Percentiles rank a stretch among this genome's conserved stretches.
These are phyloP conservation scores for Beauveria brongniartii DNA, from an alignment of 2,329 filamentous ascomycete genomes.

Conservation along the genomic window DNA sequence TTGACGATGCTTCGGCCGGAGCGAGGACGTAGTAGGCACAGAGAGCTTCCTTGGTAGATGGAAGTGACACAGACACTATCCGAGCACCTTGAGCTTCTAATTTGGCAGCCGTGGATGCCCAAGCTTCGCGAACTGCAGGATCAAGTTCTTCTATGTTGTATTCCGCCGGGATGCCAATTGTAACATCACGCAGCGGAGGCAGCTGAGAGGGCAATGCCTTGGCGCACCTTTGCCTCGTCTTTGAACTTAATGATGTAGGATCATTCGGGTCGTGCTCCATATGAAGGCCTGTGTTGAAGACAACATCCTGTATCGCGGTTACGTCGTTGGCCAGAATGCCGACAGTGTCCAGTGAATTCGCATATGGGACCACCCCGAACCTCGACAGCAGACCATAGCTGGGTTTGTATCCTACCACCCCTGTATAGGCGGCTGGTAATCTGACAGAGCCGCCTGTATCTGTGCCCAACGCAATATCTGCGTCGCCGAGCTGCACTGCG, in stretches of 20 bases:
- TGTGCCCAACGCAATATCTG: slow-evolving; percentile 68
- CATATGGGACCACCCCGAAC: slow-evolving; percentile 82
- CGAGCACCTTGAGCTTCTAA: slow-evolving; percentile 60
- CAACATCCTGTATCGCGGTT: slow-evolving; percentile 40
- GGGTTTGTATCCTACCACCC: slow-evolving; percentile 79
- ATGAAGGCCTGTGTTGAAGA: slow-evolving; percentile 42
- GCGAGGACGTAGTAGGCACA: slow-evolving; percentile 94
- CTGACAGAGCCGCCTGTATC: slow-evolving; percentile 89
- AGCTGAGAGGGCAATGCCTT: slow-evolving; percentile 19
- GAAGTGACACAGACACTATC: slow-evolving; percentile 70
- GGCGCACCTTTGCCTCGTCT: slow-evolving; percentile 45
- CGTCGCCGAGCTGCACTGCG: slow-evolving; percentile 58
- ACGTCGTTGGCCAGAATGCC: slow-evolving; percentile 60
- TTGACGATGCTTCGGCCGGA: slow-evolving; percentile 89
- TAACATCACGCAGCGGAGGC: slow-evolving; percentile 26
- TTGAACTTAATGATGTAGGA: slow-evolving; percentile 59
- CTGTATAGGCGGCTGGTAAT: slow-evolving; percentile 80
- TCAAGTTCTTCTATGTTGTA: slow-evolving; percentile 85
- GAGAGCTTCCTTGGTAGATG: slow-evolving; percentile 75
- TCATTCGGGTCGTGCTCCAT: slow-evolving; percentile 57
- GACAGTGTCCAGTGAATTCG: slow-evolving; percentile 87
- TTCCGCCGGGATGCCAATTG: slow-evolving; percentile 57
- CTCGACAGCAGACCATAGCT: slow-evolving; percentile 83
- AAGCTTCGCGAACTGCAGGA: slow-evolving; percentile 58
- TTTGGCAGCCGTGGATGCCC: slow-evolving; percentile 52